Base-by-base conservation (phyloP, 306 rosid species). In the Cucurbita pepo region DNA sequence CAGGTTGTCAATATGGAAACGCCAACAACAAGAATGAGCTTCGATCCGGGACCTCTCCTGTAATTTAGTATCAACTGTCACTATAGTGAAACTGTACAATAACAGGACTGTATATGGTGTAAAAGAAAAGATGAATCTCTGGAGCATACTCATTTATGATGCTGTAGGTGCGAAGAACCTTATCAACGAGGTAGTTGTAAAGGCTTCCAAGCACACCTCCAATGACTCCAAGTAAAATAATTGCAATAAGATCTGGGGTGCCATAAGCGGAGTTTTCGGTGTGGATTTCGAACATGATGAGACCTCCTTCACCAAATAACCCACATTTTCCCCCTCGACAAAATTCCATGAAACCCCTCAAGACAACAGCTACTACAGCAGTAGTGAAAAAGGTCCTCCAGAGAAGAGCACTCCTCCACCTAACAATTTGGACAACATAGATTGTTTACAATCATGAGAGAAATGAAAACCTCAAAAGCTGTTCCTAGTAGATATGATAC, bases 331-430 rank as follows among this genome's bases (percentile, higher is more conserved):
- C 91, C 1, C 78, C 86, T 44, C 73, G 82, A 60, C 96, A 90
- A 67, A 85, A 63, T 5, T 77, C 84, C 8, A 82, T 79, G 82
- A 85, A 80, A 77, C 78, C 59, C 83, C 89, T 86, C 54, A 90
- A 79, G 75, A 88, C 90, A 48, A 90, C 90, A 19, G 91, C 94
- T 37, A 90, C 96, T 43, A 90, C 90, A 43, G 94, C 96, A 7
- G 94, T 86, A 6, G 96, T 88, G 69, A 90, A 90, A 77, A 90
- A 88, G 11, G 94, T 69, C 65, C 96, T 80, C 96, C 96, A 90
- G n/a, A 90, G 80, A 83, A 90, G 96, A 79, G 96, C 86, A 81
- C 87, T 90, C 75, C 94, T 88, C 96, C 96, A 92, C 97, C 96
- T 88, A 75, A 16, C 69, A 58, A 19, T 47, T 36, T 58, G 16